Evolutionary conservation across 495 filamentous ascomycete genomes (phyloP).

Genomic region (Durotheca rogersii): DNA sequence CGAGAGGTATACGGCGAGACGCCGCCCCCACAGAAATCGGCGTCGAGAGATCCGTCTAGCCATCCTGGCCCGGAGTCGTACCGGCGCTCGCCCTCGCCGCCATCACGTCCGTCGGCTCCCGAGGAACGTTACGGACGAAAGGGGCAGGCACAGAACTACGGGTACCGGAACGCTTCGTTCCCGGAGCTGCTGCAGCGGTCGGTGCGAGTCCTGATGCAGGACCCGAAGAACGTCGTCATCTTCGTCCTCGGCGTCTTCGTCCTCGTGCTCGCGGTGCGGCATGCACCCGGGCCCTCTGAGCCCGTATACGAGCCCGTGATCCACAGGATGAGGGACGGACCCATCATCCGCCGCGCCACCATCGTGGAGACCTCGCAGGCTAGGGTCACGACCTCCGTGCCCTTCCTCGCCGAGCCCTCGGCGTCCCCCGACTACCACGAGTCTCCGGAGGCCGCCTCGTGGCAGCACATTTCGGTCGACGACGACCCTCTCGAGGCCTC

Average conservation of each 20-base stretch:
- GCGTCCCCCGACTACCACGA: background rate
- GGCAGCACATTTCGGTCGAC: too few species aligned
- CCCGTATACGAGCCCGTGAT: conserved; percentile 29
- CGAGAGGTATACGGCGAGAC: conserved; percentile 56
- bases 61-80: conserved; percentile 33
- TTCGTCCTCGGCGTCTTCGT: conserved; percentile 61
- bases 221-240: conserved; percentile 71
- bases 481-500: background rate
- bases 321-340: conserved; percentile 26
- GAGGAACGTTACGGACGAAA: conserved; percentile 21
- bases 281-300: conserved; percentile 19
- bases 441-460: background rate
- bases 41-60: conserved; percentile 20
- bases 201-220: conserved; percentile 63
- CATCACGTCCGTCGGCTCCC: conserved; percentile 14
- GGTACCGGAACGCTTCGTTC: conserved; percentile 47
- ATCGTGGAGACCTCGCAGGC: conserved; percentile 2
- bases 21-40: conserved; percentile 21
- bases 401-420: background rate
- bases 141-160: conserved; percentile 9
- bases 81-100: conserved; percentile 28
- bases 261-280: conserved; percentile 52
- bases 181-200: conserved; percentile 67
- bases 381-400: background rate
- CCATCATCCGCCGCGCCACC: conserved; percentile 10